Base-by-base conservation (phyloP, 441 rosid genomes). In the Gossypium aridum region DNA sequence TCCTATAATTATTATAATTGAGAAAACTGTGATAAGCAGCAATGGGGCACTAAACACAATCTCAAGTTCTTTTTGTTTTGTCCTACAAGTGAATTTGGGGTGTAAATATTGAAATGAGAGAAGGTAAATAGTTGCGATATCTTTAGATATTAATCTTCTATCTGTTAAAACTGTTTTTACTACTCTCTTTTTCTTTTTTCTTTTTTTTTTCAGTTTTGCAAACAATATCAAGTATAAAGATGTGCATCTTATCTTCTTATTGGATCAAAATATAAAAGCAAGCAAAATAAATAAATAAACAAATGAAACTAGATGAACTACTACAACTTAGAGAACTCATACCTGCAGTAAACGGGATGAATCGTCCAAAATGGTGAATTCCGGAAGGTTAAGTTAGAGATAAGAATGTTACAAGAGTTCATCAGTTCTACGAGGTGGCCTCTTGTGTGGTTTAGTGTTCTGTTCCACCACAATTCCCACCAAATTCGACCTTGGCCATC, bases 401-500 rank as follows among this genome's bases (percentile, higher is more conserved):
- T 90, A 63, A 93, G 94, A 64, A 95, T 73, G 76, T 89, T 82
- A 14, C 62, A 80, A 56, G 97, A 95, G 86, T 90, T 93, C 87
- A 86, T 87, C n/a, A 95, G 74, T 76, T 95, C 99, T 17, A 95
- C 76, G 16, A 95, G 92, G 81, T 91, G 99, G 75, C 98, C 98
- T 84, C 99, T 89, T 17, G 98, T 92, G 80, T 88, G 86, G 73
- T 85, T 78, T 82, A 93, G 69, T 37, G 97, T 91, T 83, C 89
- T 87, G 80, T 93, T 95, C 98, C 99, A 90, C 97, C 97, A 95
- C 78, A 89, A 81, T 13, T 91, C 95, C 99, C 99, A 95, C 99
- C 97, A 93, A 90, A 92, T 93, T 76, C 76, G 89, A 73, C 99
- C 99, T 76, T 92, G 97, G 69, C 99, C 98, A 77, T 95, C 97